These are phyloP conservation scores for Didymella exigua DNA, from an alignment of 2,329 filamentous ascomycete species.

Conservation along the genomic window DNA sequence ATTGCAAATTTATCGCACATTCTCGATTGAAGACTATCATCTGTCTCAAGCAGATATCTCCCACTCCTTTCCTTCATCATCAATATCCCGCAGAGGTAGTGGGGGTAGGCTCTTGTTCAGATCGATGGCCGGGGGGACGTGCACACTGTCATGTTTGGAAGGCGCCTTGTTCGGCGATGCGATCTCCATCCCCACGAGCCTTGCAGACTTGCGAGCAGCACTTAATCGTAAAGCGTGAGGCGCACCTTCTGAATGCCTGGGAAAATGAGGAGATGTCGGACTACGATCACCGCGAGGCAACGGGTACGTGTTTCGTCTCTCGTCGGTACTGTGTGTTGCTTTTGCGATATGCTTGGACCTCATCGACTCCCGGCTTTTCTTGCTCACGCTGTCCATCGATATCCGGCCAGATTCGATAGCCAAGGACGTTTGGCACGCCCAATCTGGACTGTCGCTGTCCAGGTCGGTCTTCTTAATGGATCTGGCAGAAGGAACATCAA, in stretches of 20 bases:
- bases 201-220: neutral
- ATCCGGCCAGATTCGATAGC: constrained; percentile 1
- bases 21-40: neutral
- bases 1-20: too few relatives aligned
- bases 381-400: neutral
- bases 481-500: neutral
- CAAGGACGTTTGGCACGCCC: constrained; percentile 4
- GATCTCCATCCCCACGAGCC: neutral
- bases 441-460: constrained; percentile 6
- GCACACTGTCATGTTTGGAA: neutral
- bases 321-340: neutral
- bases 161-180: neutral
- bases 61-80: neutral
- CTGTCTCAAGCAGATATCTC: neutral
- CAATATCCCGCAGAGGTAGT: neutral
- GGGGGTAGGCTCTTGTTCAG: constrained; percentile 3
- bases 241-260: neutral
- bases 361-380: neutral
- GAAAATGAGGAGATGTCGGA: neutral
- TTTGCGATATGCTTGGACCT: neutral
- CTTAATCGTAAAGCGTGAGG: neutral
- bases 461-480: neutral
- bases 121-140: neutral
- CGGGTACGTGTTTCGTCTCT: neutral
- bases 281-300: neutral